Conservation (phyloP, 129 eudicot genomes). For the Apium graveolens region DNA sequence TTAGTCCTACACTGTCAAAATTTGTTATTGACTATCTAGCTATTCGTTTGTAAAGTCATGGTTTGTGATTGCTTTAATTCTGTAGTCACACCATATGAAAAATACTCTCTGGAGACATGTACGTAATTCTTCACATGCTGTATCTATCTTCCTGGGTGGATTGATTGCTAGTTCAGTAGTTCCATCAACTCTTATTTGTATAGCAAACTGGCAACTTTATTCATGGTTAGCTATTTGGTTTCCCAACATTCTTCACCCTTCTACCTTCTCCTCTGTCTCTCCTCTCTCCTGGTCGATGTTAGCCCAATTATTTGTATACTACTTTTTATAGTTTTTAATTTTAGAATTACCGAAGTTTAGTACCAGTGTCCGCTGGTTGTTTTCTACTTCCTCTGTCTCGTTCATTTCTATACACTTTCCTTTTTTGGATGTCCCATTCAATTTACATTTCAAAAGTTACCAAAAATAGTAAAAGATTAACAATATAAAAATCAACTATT, state of each 20-base stretch:
- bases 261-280: no score
- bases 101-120: background rate
- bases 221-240: background rate
- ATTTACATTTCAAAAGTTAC: no score
- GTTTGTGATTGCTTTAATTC: background rate
- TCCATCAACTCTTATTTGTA: background rate
- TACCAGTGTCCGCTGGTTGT: background rate
- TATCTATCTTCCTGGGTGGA: background rate
- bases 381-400: no score
- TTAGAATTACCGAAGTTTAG: background rate
- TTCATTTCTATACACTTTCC: no score
- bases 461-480: no score
- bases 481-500: no score
- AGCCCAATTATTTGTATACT: background rate
- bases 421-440: no score
- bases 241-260: no score
- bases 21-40: background rate
- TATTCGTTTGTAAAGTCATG: background rate
- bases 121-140: background rate
- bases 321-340: background rate
- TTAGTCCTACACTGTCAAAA: background rate
- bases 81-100: background rate
- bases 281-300: no score
- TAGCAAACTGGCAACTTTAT: background rate
- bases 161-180: background rate